Evolutionary conservation across 2,329 filamentous ascomycete species (phyloP).

Genomic region (Fusarium coicis): DNA sequence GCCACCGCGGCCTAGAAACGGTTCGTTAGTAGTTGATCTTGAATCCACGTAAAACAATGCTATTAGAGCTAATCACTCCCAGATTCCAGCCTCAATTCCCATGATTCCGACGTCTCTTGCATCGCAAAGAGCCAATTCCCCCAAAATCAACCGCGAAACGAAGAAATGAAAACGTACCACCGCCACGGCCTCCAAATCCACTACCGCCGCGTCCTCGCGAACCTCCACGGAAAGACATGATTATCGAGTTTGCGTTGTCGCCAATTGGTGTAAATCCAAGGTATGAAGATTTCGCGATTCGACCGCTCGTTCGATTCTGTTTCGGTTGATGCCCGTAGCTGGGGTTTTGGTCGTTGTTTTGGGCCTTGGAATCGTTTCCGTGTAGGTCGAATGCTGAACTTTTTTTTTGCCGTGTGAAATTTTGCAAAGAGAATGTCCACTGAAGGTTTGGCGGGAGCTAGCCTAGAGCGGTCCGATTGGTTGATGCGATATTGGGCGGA

Average conservation of each 20-base stretch:
- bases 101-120: background rate
- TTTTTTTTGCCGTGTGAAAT: conserved; percentile 47
- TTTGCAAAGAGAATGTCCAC: conserved; percentile 41
- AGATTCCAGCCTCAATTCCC: background rate
- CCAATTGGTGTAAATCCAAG: conserved; percentile 14
- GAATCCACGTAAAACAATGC: background rate
- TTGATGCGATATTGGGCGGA: conserved; percentile 10
- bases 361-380: conserved; percentile 22
- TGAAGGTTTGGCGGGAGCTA: conserved; percentile 36
- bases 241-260: conserved; percentile 35
- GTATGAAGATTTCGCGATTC: conserved; percentile 4
- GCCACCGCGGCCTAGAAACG: conserved; percentile 49
- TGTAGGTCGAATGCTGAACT: conserved; percentile 30
- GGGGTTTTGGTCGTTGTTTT: conserved; percentile 10
- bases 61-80: background rate
- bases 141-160: background rate
- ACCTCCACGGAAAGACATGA: conserved; percentile 54
- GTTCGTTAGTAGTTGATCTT: conserved; percentile 23
- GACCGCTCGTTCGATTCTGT: conserved; percentile 14
- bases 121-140: background rate
- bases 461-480: conserved; percentile 38
- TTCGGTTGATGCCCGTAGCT: conserved; percentile 10
- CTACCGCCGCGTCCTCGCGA: conserved; percentile 50
- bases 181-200: conserved; percentile 51
- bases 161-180: conserved; percentile 44